Base-by-base conservation (phyloP, 768 basidiomycete species). In the Lactarius evosmus region DNA sequence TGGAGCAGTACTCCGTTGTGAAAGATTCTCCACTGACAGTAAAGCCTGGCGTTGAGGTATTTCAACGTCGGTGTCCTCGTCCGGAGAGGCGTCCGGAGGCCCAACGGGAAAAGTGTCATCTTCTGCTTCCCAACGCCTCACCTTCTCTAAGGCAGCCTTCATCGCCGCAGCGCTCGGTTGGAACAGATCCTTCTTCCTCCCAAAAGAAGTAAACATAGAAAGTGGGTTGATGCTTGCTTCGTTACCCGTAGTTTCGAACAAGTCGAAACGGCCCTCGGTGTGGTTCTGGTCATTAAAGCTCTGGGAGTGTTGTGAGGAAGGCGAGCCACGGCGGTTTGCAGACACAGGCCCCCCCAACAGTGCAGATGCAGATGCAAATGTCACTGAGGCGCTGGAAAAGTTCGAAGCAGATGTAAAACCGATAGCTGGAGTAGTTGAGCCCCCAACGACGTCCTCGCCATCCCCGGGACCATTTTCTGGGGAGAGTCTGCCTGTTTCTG, bases 71-170 rank as follows among this genome's bases (percentile, higher is more conserved):
- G 38, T 32, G 3, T 17, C 22, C 58, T 56, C 19, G 25, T 53
- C 53, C 17, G 44, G 27, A 17, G 40, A 7, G 12, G 25, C 40
- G 25, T 40, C 58, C 52, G 30, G 44, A 40, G 7, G 44, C 1
- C 19, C 50, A 38, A 9, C 14, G 8, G 14, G 5, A 5, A 59
- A 11, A 22, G 11, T n/a, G n/a, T 38, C 27, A 8, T 69, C 68
- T 41, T 65, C 63, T 19, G 41, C 57, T 53, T 49, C 66, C 68
- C 66, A 65, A 19, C 49, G 63, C 44, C 60, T 58, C 50, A 46
- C 52, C 36, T 41, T 51, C 56, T 60, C 61, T 25, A 32, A 17
- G 32, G 67, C 63, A 19, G 36, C 50, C 55, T 12, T 59, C 12
- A 66, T 16, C 2, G 67, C 67, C 14, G 46, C 27, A 25, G 52